Conservation (phyloP, 208 protist species). For the Wallacemonas sp. region DNA sequence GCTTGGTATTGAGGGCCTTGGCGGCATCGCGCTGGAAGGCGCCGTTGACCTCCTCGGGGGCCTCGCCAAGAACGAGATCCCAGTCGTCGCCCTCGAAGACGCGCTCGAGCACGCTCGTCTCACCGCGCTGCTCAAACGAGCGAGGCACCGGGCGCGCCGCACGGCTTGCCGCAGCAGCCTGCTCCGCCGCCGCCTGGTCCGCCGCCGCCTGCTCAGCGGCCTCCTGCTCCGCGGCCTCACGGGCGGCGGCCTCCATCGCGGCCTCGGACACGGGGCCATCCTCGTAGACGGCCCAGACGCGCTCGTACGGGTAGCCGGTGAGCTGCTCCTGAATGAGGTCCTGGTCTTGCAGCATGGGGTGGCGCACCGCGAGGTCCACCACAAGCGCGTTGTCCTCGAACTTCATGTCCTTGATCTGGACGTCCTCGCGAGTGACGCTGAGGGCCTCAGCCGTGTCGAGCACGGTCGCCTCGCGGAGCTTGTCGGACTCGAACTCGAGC, state of each 20-base stretch:
- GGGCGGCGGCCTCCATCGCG: slow-evolving; percentile 23
- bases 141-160: too few species aligned
- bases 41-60: slow-evolving; percentile 39
- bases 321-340: slow-evolving; percentile 39
- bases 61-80: slow-evolving; percentile 48
- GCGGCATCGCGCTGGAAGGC: slow-evolving; percentile 47
- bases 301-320: slow-evolving; percentile 36
- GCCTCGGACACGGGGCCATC: slow-evolving; percentile 28
- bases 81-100: slow-evolving; percentile 67
- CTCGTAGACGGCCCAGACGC: slow-evolving; percentile 45
- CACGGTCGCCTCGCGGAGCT: slow-evolving; percentile 38
- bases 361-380: slow-evolving; percentile 25
- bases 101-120: slow-evolving; percentile 54
- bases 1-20: slow-evolving; percentile 33
- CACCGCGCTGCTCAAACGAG: slow-evolving; percentile 1
- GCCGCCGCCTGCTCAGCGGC: slow-evolving; percentile 8
- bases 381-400: slow-evolving; percentile 28
- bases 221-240: slow-evolving; percentile 21
- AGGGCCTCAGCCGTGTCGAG: slow-evolving; percentile 40
- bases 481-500: slow-evolving; percentile 31
- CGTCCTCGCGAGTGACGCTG: slow-evolving; percentile 24
- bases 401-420: slow-evolving; percentile 20
- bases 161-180: too few species aligned
- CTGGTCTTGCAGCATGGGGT: slow-evolving; percentile 34
- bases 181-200: background rate